These are phyloP conservation scores for Pythium biforme DNA, from an alignment of 352 stramenopile genomes.

Conservation along the genomic window DNA sequence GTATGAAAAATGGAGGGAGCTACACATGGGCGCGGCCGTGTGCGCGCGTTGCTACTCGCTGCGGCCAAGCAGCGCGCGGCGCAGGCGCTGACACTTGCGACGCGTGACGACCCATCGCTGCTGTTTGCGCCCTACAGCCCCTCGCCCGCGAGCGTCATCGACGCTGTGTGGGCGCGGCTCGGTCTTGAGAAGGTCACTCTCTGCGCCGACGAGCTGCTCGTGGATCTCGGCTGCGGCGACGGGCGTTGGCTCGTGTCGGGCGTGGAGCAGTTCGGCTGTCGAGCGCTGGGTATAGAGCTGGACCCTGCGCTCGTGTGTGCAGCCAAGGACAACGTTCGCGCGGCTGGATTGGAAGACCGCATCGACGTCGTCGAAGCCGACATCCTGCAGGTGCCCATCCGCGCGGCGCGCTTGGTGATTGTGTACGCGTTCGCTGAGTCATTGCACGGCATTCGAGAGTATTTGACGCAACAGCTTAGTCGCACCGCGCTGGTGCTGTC, in stretches of 20 bases:
- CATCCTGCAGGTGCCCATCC: slow-evolving; percentile 57
- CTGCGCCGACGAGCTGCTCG: slow-evolving; percentile 47
- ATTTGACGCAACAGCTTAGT: slow-evolving; percentile 42
- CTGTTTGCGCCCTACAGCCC: slow-evolving; percentile 81
- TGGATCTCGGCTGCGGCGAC: slow-evolving; percentile 83
- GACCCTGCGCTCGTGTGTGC: slow-evolving; percentile 48
- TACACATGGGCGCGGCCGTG: slow-evolving; percentile 16
- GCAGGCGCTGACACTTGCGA: slow-evolving; percentile 44
- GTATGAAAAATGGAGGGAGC: neutral
- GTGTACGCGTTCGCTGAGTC: slow-evolving; percentile 85
- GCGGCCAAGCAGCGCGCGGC: slow-evolving; percentile 51
- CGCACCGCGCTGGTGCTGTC: slow-evolving; percentile 56
- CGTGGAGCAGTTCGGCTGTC: slow-evolving; percentile 54
- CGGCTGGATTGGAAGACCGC: slow-evolving; percentile 28
- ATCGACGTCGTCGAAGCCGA: slow-evolving; percentile 58
- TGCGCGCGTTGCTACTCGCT: slow-evolving; percentile 64
- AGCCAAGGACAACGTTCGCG: slow-evolving; percentile 30
- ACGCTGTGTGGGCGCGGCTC: slow-evolving; percentile 63
- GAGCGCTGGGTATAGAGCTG: slow-evolving; percentile 70
- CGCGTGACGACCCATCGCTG: slow-evolving; percentile 13
- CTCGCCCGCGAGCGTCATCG: slow-evolving; percentile 52
- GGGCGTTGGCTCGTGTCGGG: slow-evolving; percentile 74
- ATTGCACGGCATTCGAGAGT: slow-evolving; percentile 56
- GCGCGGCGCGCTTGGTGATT: slow-evolving; percentile 60
- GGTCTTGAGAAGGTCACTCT: slow-evolving; percentile 24